Evolutionary conservation across 2,329 filamentous ascomycete genomes (phyloP).

Genomic region (Fusarium kyushuense): DNA sequence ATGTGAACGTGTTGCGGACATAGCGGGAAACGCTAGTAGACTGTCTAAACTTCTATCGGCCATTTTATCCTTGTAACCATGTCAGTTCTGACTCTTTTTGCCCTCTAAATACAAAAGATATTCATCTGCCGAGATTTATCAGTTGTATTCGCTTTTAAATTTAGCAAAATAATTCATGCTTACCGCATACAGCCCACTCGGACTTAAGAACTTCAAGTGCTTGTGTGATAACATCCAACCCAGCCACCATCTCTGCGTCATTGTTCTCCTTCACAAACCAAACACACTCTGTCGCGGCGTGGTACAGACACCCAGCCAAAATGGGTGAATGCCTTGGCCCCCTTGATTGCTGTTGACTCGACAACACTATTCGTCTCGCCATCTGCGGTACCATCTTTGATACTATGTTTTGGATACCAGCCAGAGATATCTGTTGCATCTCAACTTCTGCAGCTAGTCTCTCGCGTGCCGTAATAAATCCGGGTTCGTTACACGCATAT

Average conservation of each 20-base stretch:
- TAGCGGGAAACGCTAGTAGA: background rate
- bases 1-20: background rate
- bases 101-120: background rate
- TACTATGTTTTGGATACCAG: background rate
- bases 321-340: background rate
- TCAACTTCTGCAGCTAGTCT: slow-evolving; percentile 15
- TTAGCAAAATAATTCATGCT: too few species aligned
- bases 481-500: slow-evolving; percentile 11
- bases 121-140: background rate
- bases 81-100: background rate
- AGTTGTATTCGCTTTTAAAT: background rate
- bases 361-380: background rate
- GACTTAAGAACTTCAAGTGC: background rate
- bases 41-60: background rate
- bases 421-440: slow-evolving; percentile 10
- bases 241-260: slow-evolving; percentile 1
- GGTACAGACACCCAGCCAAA: slow-evolving; percentile 1
- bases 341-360: background rate
- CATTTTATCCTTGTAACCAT: too few species aligned
- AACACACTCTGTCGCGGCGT: slow-evolving; percentile 7
- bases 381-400: background rate
- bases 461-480: background rate
- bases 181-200: background rate
- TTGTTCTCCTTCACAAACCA: slow-evolving; percentile 25
- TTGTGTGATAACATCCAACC: background rate